These are phyloP conservation scores for Populus alba DNA, from an alignment of 345 rosid genomes.

Conservation along the genomic window DNA sequence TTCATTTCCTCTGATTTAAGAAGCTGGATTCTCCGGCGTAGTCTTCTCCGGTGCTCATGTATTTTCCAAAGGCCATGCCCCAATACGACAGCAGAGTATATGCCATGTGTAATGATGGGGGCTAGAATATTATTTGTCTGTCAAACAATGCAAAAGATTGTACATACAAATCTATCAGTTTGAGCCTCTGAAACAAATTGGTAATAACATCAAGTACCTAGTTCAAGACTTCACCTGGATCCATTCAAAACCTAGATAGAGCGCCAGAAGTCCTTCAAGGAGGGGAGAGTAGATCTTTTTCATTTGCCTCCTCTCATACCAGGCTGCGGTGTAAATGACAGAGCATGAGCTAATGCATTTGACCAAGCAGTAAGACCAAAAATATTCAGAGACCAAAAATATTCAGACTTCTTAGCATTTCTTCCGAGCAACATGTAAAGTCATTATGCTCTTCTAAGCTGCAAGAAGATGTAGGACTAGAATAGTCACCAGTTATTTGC, in stretches of 20 bases:
- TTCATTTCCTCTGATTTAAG: slow-evolving; percentile 44
- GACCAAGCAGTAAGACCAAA: not conserved
- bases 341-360: not conserved
- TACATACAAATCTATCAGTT: slow-evolving; percentile 1
- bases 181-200: not conserved
- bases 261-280: slow-evolving; percentile 83
- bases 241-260: slow-evolving; percentile 95
- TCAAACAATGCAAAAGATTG: slow-evolving; percentile 6
- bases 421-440: not conserved
- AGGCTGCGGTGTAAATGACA: slow-evolving; percentile 45
- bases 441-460: not conserved
- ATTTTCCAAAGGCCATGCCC: slow-evolving; percentile 96
- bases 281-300: slow-evolving; percentile 95
- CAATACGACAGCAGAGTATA: slow-evolving; percentile 73
- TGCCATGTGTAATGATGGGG: slow-evolving; percentile 87
- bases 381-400: not conserved
- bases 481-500: no score
- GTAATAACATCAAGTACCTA: not conserved
- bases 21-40: slow-evolving; percentile 70
- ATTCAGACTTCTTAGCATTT: not conserved
- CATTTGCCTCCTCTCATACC: slow-evolving; percentile 98
- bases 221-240: slow-evolving; percentile 53
- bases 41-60: slow-evolving; percentile 67
- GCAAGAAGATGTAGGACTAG: no score
- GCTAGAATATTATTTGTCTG: slow-evolving; percentile 87